phyloP scores from a whole-genome alignment of 148 eudicot species.

The Vaccinium macrocarpon region DNA sequence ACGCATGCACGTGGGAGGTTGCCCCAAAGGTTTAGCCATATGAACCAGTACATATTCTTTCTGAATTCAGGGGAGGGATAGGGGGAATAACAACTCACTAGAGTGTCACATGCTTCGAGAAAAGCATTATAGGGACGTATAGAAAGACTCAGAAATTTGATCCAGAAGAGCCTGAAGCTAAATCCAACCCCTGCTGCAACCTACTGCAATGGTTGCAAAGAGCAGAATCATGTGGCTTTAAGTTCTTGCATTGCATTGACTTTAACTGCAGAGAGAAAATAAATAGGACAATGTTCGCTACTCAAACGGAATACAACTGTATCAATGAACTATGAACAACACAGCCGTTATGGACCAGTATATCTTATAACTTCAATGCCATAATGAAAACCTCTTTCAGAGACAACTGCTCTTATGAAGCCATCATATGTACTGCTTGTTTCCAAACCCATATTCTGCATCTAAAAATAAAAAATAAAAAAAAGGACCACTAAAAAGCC shows the following conservation, averaged over 20 bases:
- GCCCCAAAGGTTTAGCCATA: background rate
- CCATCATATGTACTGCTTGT: constrained; percentile 57
- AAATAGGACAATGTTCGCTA: background rate
- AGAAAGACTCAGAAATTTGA: constrained; percentile 38
- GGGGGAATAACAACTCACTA: constrained; percentile 41
- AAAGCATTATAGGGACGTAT: constrained; percentile 57
- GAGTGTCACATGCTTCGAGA: constrained; percentile 60
- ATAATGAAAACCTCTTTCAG: constrained; percentile 37
- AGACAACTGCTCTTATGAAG: constrained; percentile 59
- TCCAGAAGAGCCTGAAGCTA: constrained; percentile 63
- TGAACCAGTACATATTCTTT: background rate
- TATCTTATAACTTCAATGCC: constrained; percentile 60
- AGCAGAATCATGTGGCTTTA: constrained; percentile 68
- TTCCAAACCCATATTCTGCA: too few relatives aligned
- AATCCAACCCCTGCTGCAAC: constrained; percentile 63
- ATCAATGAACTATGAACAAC: constrained; percentile 11
- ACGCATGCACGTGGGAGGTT: too few relatives aligned
- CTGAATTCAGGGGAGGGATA: background rate
- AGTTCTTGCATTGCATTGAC: constrained; percentile 49
- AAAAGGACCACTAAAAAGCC: too few relatives aligned
- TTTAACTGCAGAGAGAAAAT: constrained; percentile 50
- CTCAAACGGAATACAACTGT: constrained; percentile 6
- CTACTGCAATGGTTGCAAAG: constrained; percentile 52
- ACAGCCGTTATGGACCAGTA: background rate
- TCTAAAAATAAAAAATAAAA: too few relatives aligned